Base-by-base conservation (phyloP, 345 rosid species). In the Pugionium dolabratum region DNA sequence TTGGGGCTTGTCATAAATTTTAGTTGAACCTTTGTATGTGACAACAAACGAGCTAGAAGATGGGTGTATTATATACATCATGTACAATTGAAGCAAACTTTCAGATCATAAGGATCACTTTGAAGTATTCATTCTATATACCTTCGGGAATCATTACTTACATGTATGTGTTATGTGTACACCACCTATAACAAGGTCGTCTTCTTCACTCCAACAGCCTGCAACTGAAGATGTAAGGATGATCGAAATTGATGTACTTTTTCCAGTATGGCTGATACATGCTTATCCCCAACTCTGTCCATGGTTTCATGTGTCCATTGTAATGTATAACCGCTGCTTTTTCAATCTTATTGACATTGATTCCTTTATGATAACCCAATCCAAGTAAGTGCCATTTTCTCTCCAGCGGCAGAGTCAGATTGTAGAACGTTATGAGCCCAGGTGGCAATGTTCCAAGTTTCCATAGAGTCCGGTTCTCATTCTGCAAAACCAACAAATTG, bases 271-370 rank as follows among this genome's bases (percentile, higher is more conserved):
- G 75, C 70, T 79, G 79, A 62, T 82, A 86, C 76, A 80, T 78
- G 55, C 62, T 65, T 35, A 84, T 79, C 48, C 75, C 86, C 3
- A 85, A 60, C 76, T 85, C 79, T 29, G 83, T 64, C 94, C 94
- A 85, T 26, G 94, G 90, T 60, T 87, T 87, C 80, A 60, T 59
- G 70, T 83, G 86, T 48, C 94, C 94, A 46, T 85, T 87, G 76
- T 39, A 87, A 69, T 87, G 94, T 58, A 87, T 59, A 31, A 87
- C 94, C 5, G 84, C 90, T 5, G 85, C 81, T 2, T 62, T 76
- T 11, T 71, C 78, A 36, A 85, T 78, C 61, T 73, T 59, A 59
- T 67, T 72, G 63, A 10, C 46, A 58, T 70, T 71, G 41, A 82
- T 76, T 56, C 78, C 82, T 28, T 69, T 69, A 40, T 81, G 66